Evolutionary conservation across 2,329 filamentous ascomycete genomes (phyloP).

Genomic region (Xylaria sp.): DNA sequence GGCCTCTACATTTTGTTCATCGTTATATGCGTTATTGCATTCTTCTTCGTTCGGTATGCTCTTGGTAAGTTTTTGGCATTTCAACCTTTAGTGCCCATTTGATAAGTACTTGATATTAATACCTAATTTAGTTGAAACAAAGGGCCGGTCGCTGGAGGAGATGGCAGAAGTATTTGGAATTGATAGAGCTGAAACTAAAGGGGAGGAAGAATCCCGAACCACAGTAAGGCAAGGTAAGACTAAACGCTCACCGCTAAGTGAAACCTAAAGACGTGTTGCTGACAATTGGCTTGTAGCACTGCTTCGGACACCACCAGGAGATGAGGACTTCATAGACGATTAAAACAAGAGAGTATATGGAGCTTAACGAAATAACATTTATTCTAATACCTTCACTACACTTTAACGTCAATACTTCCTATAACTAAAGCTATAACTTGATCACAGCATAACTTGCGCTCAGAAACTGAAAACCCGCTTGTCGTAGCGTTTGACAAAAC

Average conservation of each 20-base stretch:
- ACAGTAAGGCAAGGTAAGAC: constrained; percentile 29
- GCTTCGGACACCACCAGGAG: not conserved
- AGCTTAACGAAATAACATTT: not conserved
- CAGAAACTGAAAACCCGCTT: no score
- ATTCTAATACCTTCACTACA: no score
- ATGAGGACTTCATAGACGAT: not conserved
- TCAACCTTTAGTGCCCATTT: not conserved
- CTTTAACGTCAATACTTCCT: no score
- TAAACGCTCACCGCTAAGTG: not conserved
- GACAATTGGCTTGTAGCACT: not conserved
- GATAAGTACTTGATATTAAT: not conserved
- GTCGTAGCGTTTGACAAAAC: no score
- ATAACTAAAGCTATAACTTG: no score
- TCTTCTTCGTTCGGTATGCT: constrained; percentile 37
- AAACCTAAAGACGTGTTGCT: not conserved
- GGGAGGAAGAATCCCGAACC: constrained; percentile 14
- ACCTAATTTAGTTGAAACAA: constrained; percentile 20
- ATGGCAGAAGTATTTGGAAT: constrained; percentile 38
- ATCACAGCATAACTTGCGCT: no score
- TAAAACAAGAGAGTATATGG: not conserved
- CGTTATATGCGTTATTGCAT: constrained; percentile 36
- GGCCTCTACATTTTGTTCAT: constrained; percentile 38
- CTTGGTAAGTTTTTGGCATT: constrained; percentile 28
- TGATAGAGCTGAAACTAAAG: constrained; percentile 16
- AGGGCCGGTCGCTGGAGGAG: constrained; percentile 26